These are phyloP conservation scores for Naganishia albida DNA, from an alignment of 1,284 basidiomycete genomes.

Conservation along the genomic window DNA sequence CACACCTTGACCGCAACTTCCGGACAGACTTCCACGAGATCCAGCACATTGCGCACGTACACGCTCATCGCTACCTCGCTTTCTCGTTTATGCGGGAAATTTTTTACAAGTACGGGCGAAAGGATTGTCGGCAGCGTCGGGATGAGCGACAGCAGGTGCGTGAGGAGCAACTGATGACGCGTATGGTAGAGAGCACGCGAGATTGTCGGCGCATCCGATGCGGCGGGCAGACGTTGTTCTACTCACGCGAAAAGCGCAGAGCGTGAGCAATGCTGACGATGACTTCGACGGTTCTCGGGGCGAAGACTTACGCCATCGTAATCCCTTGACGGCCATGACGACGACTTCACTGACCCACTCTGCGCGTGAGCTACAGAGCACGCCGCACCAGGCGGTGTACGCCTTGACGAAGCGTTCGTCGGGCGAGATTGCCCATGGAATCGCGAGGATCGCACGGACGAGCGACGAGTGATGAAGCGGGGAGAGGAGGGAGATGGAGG, in stretches of 20 bases:
- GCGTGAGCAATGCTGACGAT: background rate
- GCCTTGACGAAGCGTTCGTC: slow-evolving; percentile 73
- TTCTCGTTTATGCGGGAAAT: slow-evolving; percentile 94
- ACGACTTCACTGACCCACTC: slow-evolving; percentile 87
- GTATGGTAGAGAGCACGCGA: slow-evolving; percentile 83
- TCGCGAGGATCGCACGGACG: slow-evolving; percentile 79
- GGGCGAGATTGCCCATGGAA: slow-evolving; percentile 91
- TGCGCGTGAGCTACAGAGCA: slow-evolving; percentile 88
- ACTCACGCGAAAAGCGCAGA: slow-evolving; percentile 4
- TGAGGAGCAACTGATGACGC: slow-evolving; percentile 79
- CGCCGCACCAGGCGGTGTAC: slow-evolving; percentile 84
- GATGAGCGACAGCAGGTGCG: slow-evolving; percentile 80
- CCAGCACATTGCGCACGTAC: slow-evolving; percentile 87
- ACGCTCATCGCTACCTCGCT: slow-evolving; percentile 76
- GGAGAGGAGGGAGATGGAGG: slow-evolving; percentile 60
- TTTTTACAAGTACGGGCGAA: slow-evolving; percentile 75
- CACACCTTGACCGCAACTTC: slow-evolving; percentile 84
- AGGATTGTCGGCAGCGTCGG: slow-evolving; percentile 85
- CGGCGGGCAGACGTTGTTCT: slow-evolving; percentile 29
- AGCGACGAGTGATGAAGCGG: slow-evolving; percentile 69
- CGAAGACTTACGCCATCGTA: slow-evolving; percentile 77
- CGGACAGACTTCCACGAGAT: slow-evolving; percentile 83
- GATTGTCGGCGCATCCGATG: slow-evolving; percentile 56
- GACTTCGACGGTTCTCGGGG: background rate
- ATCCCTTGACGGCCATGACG: slow-evolving; percentile 74